Base-by-base conservation (phyloP, 768 basidiomycete species). In the Suillus lakei region DNA sequence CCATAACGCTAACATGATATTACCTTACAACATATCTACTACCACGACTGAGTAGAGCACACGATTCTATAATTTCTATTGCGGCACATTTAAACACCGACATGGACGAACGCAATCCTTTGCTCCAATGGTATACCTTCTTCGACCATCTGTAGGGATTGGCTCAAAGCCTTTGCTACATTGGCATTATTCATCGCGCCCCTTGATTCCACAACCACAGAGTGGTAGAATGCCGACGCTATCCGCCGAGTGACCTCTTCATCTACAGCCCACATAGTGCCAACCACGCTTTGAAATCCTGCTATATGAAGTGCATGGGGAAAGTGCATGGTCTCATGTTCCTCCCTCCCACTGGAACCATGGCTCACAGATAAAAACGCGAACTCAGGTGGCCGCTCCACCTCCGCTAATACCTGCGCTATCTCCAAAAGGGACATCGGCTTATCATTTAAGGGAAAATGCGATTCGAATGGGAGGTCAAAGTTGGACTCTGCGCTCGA, bases 401-500 rank as follows among this genome's bases (percentile, higher is more conserved):
- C 75, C 15, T 51, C 68, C 5, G 73, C 65, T 0, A 72, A 36
- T 30, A 64, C 67, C 39, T 60, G 61, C 39, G 74, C 67, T 34
- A 80, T 66, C 30, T 76, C 70, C 1, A 53, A 66, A 16, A 81
- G 15, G 18, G 67, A 58, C 36, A 75, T 1, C 43, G n/a, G 28
- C 5, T 71, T 72, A 28, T 78, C 73, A 15, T 66, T 64, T 9
- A 77, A 70, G 26, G 34, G 56, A 38, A 81, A 77, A 5, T 65
- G 69, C 21, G 76, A 77, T 0, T 64, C 54, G 44, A 71, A 71
- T 13, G 80, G 78, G 5, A 72, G 21, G 0, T 61, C n/a, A 13
- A 63, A 1, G 61, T 83, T 72, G 48, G 81, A 76, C 23, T 70
- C 62, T 21, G 76, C 79, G 44, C 80, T 79, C 61, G 79, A 82